phyloP scores from a whole-genome alignment of 2,329 filamentous ascomycete genomes.

The Botrytis fabae region DNA sequence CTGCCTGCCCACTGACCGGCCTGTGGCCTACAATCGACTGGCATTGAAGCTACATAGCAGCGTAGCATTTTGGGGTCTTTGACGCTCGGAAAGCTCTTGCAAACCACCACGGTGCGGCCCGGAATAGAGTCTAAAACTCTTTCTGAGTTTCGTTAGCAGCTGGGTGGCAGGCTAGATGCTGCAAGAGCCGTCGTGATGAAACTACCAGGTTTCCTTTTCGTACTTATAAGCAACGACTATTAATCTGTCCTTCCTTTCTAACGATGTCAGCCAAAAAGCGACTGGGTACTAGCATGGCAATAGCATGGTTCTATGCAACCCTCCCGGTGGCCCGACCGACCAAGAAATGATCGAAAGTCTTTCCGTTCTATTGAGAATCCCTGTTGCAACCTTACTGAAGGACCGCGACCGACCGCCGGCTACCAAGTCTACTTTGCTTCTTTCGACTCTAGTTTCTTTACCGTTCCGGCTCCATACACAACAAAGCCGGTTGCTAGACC shows the following conservation, averaged over 20 bases:
- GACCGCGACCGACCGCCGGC: conserved; percentile 2
- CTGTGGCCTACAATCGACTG: not conserved
- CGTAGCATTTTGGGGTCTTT: not conserved
- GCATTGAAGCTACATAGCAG: not conserved
- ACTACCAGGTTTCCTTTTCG: not conserved
- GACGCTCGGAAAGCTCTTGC: not conserved
- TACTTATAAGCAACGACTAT: not conserved
- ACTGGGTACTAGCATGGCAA: conserved; percentile 24
- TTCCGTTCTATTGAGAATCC: conserved; percentile 2
- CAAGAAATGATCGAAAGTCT: conserved; percentile 14
- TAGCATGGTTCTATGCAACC: conserved; percentile 22
- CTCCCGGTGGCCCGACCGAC: conserved; percentile 20
- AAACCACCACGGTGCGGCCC: conserved; percentile 10
- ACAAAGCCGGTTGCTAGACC: conserved; percentile 23
- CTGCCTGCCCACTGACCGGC: not conserved
- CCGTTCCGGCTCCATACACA: conserved; percentile 27
- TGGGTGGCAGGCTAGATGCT: not conserved
- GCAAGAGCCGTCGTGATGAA: not conserved
- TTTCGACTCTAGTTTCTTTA: conserved; percentile 17
- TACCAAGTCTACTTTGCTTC: conserved; percentile 6
- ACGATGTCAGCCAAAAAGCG: conserved; percentile 9
- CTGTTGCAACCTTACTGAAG: conserved; percentile 10
- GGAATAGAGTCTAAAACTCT: not conserved
- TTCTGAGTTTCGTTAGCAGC: not conserved
- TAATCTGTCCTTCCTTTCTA: conserved; percentile 1